Base-by-base conservation (phyloP, 1,139 yeast species). In the Scheffersomyces stambukii region DNA sequence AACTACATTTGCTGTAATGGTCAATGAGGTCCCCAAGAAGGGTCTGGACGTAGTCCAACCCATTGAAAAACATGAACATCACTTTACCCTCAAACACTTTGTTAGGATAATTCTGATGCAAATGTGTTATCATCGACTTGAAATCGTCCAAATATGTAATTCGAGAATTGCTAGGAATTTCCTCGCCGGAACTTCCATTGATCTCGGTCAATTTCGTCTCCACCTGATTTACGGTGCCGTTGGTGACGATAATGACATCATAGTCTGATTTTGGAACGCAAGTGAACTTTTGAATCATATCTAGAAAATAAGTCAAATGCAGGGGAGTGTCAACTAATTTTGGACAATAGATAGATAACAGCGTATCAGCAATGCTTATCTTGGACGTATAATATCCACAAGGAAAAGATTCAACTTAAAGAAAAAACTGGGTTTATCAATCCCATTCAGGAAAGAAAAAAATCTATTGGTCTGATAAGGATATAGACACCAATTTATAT, bases 51-150 rank as follows among this genome's bases (percentile, higher is more conserved):
- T 48, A 61, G 11, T 46, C 48, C 31, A 62, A 43, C 1, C 67
- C 67, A 30, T 63, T 49, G 45, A 64, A 63, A 30, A 62, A 64
- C 69, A 64, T 63, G 31, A 64, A 62, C 18, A 61, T 41, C 6
- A 61, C 55, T 36, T 56, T 56, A 3, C 64, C 67, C 6, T 45
- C 37, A 32, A 54, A 59, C 2, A 18, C 13, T 5, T 23, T 20
- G n/a, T 29, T 28, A 10, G 40, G 39, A 8, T 31, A 21, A n/a
- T 30, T 29, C n/a, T 16, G 13, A 16, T 47, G 40, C 14, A 50
- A 35, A 27, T 43, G 46, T 5, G 31, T 19, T 1, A 51, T 35
- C 31, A 61, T 48, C 16, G 51, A 52, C 13, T 45, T 42, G 30
- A 60, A 57, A n/a, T 48, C 43, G 23, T 48, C 47, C 21, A 61